These are phyloP conservation scores for Neurospora sp. DNA, from an alignment of 495 filamentous ascomycete species.

Conservation along the genomic window DNA sequence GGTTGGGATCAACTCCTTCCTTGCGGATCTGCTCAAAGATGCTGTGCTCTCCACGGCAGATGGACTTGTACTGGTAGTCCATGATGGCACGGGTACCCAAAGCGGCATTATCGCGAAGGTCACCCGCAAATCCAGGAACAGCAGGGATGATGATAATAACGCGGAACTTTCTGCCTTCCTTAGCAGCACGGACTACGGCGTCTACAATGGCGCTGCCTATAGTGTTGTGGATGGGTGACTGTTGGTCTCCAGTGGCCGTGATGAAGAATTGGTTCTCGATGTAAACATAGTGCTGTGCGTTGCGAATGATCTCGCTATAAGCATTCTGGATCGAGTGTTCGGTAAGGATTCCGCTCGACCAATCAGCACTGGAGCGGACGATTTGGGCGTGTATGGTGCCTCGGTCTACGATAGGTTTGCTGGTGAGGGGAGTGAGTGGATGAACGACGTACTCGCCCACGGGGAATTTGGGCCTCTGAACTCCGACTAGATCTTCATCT, in stretches of 20 bases:
- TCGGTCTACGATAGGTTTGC: conserved; percentile 32
- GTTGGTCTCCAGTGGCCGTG: conserved; percentile 82
- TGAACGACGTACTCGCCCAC: conserved; percentile 81
- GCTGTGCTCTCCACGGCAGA: conserved; percentile 80
- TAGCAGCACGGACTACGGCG: conserved; percentile 68
- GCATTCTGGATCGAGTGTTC: conserved; percentile 92
- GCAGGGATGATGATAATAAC: conserved; percentile 85
- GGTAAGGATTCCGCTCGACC: conserved; percentile 85
- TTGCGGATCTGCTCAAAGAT: conserved; percentile 72
- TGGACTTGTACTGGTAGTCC: conserved; percentile 97
- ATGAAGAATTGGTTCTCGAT: conserved; percentile 99
- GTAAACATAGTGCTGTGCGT: conserved; percentile 85
- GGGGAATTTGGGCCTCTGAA: conserved; percentile 76
- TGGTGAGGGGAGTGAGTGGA: conserved; percentile 54
- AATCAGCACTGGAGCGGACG: conserved; percentile 79
- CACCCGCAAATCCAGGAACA: conserved; percentile 89
- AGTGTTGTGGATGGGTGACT: conserved; percentile 75
- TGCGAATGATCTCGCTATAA: conserved; percentile 73
- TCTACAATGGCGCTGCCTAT: conserved; percentile 85
- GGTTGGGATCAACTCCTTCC: conserved; percentile 66
- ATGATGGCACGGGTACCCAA: conserved; percentile 88
- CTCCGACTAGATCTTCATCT: conserved; percentile 74
- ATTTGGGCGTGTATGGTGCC: conserved; percentile 76
- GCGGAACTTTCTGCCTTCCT: conserved; percentile 81
- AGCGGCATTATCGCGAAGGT: conserved; percentile 72